These are phyloP conservation scores for Fragaria ananassa DNA, from an alignment of 306 rosid species.

Conservation along the genomic window DNA sequence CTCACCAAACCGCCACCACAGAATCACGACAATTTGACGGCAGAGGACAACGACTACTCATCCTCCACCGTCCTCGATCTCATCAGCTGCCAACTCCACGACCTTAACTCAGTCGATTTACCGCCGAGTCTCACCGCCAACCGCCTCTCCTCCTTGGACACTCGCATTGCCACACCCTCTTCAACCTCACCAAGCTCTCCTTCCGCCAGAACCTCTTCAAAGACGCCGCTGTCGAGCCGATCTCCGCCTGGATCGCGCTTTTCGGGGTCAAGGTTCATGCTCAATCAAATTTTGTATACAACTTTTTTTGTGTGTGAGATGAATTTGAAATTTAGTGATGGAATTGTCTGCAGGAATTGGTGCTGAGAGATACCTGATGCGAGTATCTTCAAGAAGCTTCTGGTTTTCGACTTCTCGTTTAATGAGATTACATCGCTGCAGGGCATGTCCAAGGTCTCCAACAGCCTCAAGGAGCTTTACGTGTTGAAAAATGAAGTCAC, in stretches of 20 bases:
- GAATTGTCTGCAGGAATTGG: constrained; percentile 54
- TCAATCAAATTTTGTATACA: neutral
- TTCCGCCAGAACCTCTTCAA: constrained; percentile 77
- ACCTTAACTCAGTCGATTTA: constrained; percentile 74
- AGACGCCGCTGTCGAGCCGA: constrained; percentile 55
- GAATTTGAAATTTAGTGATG: neutral
- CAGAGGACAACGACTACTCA: too few species aligned
- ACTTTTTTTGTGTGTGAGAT: neutral
- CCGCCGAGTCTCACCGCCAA: constrained; percentile 66
- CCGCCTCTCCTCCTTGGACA: constrained; percentile 67
- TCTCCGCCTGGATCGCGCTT: constrained; percentile 62
- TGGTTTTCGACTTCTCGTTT: constrained; percentile 78
- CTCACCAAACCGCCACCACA: too few species aligned
- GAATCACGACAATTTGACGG: too few species aligned
- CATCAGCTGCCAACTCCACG: constrained; percentile 77
- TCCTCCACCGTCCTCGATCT: constrained; percentile 28
- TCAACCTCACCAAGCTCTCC: constrained; percentile 71
- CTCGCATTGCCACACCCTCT: constrained; percentile 64
- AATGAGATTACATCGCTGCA: constrained; percentile 64
- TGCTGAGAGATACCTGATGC: constrained; percentile 85
- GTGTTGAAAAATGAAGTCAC: constrained; percentile 79
- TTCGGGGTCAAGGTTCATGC: constrained; percentile 52
- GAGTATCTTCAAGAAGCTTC: constrained; percentile 59
- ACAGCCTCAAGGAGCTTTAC: constrained; percentile 71
- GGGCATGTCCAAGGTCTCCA: constrained; percentile 58